Base-by-base conservation (phyloP, 129 eudicot species). In the Lactuca sativa region DNA sequence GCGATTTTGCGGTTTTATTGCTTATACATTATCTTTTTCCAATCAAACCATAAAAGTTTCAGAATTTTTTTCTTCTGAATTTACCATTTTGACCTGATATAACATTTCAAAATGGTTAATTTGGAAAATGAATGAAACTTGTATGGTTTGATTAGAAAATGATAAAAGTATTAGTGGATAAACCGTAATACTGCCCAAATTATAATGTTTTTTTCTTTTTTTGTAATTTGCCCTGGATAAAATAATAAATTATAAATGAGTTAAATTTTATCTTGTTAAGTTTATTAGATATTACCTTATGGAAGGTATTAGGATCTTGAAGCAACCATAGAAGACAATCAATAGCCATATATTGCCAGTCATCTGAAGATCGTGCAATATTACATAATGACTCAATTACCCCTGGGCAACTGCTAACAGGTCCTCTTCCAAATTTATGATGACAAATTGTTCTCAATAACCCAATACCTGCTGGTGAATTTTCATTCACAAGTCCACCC, bases 401-500 rank as follows among this genome's bases (percentile, higher is more conserved):
- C 52, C 95, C 84, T 60, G 98, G 88, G 78, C 95, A 93, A 77
- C 84, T 78, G 30, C 97, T 86, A 64, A 93, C 98, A 13, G 98
- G 97, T 33, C 97, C 97, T 80, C 96, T 77, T 64, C 95, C 95
- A 62, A 77, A 77, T 83, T 89, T 93, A 74, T 93, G 98, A 83
- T 85, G 95, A 71, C 98, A 93, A 25, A 93, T 93, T 30, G 98
- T 93, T 41, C 98, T 70, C 66, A 93, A 72, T n/a, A 93, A 77
- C 34, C 98, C 98, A 31, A 93, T 89, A 16, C 98, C 98, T 37
- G 98, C 98, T 9, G 98, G 98, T 48, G 98, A 93, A 69, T 87
- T 93, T 66, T 93, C 98, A 84, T 93, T 93, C 16, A 89, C 98
- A 62, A 93, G 98, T 21, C 98, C 98, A 62, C 98, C 98, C 98